phyloP scores from a whole-genome alignment of 306 rosid genomes.

The Begonia loranthoides region DNA sequence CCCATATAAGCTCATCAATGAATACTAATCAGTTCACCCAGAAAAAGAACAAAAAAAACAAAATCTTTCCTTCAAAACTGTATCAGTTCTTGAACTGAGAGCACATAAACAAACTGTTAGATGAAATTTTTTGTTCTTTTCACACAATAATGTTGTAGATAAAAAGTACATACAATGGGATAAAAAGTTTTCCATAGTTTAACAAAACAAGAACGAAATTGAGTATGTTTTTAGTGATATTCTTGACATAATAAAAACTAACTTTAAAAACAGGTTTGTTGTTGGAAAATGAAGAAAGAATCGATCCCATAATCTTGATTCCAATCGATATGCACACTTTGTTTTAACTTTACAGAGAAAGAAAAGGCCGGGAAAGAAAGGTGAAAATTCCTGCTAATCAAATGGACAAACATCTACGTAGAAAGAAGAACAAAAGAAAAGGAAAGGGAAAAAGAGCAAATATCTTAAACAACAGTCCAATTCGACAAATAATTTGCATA shows the following conservation, averaged over 20 bases:
- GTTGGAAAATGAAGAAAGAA: too few species aligned
- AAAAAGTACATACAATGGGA: background rate
- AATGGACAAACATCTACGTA: background rate
- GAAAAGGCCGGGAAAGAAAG: background rate
- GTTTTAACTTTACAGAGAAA: too few species aligned
- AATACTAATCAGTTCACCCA: background rate
- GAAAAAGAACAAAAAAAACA: background rate
- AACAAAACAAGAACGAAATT: too few species aligned
- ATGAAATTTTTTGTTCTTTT: background rate
- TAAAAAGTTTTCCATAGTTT: background rate
- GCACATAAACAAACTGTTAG: too few species aligned
- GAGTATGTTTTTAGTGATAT: too few species aligned
- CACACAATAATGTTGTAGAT: background rate
- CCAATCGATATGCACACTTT: too few species aligned
- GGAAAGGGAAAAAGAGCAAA: background rate
- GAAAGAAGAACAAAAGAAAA: background rate
- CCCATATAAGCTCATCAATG: constrained; percentile 21
- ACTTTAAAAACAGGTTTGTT: too few species aligned
- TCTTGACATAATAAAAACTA: too few species aligned
- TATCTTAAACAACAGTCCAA: too few species aligned
- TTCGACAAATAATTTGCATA: too few species aligned
- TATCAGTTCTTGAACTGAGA: background rate
- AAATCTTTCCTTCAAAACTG: background rate
- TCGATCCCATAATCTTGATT: too few species aligned
- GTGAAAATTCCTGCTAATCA: background rate